These are phyloP conservation scores for Stephanodiscus minutulus DNA, from an alignment of 108 stramenopile genomes.

Conservation along the genomic window DNA sequence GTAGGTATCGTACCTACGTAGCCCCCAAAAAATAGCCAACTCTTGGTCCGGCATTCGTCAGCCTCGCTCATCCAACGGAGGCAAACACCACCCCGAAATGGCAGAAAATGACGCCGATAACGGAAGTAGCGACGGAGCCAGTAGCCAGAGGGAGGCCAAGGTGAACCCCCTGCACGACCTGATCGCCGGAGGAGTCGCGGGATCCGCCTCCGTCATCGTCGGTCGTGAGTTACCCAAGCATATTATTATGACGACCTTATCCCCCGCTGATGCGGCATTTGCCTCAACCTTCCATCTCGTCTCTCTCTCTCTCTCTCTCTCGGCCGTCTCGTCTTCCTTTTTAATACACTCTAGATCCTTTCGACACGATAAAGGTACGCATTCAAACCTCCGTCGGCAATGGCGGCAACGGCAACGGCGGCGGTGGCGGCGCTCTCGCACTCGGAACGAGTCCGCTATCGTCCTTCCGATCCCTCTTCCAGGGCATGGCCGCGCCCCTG, in stretches of 20 bases:
- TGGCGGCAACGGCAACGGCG: constrained; percentile 4
- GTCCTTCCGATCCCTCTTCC: constrained; percentile 73
- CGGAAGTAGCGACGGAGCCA: constrained; percentile 1
- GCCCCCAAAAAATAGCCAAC: too few relatives aligned
- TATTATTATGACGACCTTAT: too few relatives aligned
- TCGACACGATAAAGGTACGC: constrained; percentile 89
- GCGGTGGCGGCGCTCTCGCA: constrained; percentile 3
- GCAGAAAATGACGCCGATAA: constrained; percentile 11
- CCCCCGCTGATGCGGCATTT: too few relatives aligned
- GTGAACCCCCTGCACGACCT: constrained; percentile 82
- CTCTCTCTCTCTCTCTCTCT: too few relatives aligned
- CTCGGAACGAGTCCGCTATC: constrained; percentile 13
- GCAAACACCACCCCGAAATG: constrained; percentile 8
- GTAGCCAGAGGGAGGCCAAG: constrained; percentile 26
- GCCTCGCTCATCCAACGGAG: background rate
- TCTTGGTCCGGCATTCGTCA: background rate
- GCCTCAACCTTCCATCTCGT: too few relatives aligned
- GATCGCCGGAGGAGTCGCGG: constrained; percentile 82
- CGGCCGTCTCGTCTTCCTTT: background rate
- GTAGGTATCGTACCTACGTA: too few relatives aligned
- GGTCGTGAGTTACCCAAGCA: constrained; percentile 46
- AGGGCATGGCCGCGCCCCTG: constrained; percentile 85
- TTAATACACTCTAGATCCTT: constrained; percentile 68
- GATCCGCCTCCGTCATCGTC: constrained; percentile 80
- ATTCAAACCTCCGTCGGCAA: constrained; percentile 43